These are phyloP conservation scores for Plenodomus biglobosus DNA, from an alignment of 2,329 filamentous ascomycete genomes.

Conservation along the genomic window DNA sequence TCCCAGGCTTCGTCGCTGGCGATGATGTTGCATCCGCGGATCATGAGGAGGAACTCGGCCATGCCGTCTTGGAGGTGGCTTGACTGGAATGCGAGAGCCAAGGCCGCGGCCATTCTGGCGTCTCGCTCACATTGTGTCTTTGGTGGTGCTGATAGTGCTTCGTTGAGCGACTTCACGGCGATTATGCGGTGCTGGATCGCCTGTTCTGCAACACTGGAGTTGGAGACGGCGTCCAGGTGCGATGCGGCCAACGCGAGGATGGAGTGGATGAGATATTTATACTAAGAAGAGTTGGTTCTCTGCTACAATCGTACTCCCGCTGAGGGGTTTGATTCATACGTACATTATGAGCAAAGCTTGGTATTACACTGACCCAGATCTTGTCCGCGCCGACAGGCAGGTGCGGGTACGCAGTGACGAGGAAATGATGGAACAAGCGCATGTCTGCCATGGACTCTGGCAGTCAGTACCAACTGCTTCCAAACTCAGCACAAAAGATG, in stretches of 20 bases:
- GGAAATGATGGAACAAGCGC: slow-evolving; percentile 69
- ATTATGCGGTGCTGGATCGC: slow-evolving; percentile 67
- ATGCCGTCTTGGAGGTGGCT: slow-evolving; percentile 43
- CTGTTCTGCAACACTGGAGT: slow-evolving; percentile 55
- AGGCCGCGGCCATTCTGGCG: slow-evolving; percentile 41
- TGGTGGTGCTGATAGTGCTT: slow-evolving; percentile 40
- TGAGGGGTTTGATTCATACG: slow-evolving; percentile 15
- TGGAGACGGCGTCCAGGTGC: slow-evolving; percentile 57
- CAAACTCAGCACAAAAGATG: not conserved
- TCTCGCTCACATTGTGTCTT: slow-evolving; percentile 38
- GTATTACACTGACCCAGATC: slow-evolving; percentile 68
- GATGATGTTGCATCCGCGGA: slow-evolving; percentile 43
- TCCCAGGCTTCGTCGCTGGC: slow-evolving; percentile 27
- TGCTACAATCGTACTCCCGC: not conserved
- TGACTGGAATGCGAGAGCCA: slow-evolving; percentile 44
- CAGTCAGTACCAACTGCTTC: slow-evolving; percentile 19
- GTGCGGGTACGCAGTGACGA: slow-evolving; percentile 63
- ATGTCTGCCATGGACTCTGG: slow-evolving; percentile 57
- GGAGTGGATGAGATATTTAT: slow-evolving; percentile 70
- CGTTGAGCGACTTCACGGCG: slow-evolving; percentile 57
- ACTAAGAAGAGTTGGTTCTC: slow-evolving; percentile 43
- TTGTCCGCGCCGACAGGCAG: slow-evolving; percentile 66
- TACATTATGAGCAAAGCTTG: slow-evolving; percentile 67
- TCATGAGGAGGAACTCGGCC: slow-evolving; percentile 43
- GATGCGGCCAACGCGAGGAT: slow-evolving; percentile 69